Base-by-base conservation (phyloP, 345 rosid species). In the Citrus sp. region DNA sequence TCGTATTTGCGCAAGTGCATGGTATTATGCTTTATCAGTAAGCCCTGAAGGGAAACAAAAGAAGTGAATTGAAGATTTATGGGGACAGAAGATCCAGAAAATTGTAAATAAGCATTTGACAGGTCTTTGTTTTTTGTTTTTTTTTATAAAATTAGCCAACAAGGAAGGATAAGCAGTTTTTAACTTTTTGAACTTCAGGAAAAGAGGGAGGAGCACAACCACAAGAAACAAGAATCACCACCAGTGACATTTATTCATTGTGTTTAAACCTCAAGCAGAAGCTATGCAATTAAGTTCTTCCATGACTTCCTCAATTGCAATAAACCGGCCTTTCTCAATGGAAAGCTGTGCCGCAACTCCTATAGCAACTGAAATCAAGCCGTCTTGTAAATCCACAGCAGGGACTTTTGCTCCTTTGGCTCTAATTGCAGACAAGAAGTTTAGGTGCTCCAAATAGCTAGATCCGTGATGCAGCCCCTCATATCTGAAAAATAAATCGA, bases 291-390 rank as follows among this genome's bases (percentile, higher is more conserved):
- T 42, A 38, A 59, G 65, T 80, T 86, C 79, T 65, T 75, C 75
- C 79, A 89, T 73, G 80, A 91, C 94, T 87, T 96, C 99, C 5
- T 85, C 79, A 25, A 92, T 87, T 16, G 83, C 84, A 35, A 96
- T 90, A 84, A 88, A 87, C 54, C 90, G 86, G 34, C 94, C 91
- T 67, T 87, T 82, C 80, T 89, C 90, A 71, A 95, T 95, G 16
- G 99, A 95, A 74, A 88, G 87, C 82, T 95, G 99, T 34, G 97
- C 99, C 67, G 99, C 99, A 81, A 95, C 97, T 84, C 98, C 99
- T 0, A 96, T 94, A 21, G 98, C 98, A 64, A 96, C 97, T 32
- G 99, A 91, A 78, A 96, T 83, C 87, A 96, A 80, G 66, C 98
- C 99, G 70, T 96, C 99, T 61, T 86, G 90, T 89, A 93, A 81